A percentile compares a stretch with the other conserved stretches of the same genome.
Conservation (phyloP, 2,329 filamentous ascomycete species). For the Aspergillus jensenii region DNA sequence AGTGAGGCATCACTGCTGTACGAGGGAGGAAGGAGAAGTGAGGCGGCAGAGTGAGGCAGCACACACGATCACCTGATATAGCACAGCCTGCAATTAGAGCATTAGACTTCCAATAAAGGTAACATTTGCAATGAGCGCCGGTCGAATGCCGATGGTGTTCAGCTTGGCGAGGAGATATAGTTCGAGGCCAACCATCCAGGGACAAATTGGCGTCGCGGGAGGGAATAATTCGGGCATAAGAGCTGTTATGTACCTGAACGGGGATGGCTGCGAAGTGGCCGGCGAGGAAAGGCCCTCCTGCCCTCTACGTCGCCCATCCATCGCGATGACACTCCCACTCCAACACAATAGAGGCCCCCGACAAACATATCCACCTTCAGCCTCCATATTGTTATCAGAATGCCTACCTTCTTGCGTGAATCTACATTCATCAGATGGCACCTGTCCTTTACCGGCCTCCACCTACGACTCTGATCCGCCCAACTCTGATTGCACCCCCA, state of each 20-base stretch:
- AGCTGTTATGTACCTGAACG: neutral
- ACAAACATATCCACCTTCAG: neutral
- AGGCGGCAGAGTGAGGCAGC: neutral
- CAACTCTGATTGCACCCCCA: slow-evolving; percentile 24
- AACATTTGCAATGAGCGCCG: neutral
- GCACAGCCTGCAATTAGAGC: neutral
- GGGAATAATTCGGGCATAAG: neutral
- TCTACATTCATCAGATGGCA: slow-evolving; percentile 26
- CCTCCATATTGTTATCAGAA: slow-evolving; percentile 23
- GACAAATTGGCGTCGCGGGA: neutral
- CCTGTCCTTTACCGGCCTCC: slow-evolving; percentile 27
- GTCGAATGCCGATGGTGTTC: neutral
- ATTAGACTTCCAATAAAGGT: neutral
- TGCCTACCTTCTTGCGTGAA: slow-evolving; percentile 11
- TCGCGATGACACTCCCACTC: neutral
- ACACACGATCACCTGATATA: neutral
- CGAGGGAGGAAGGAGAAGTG: neutral
- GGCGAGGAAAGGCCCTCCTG: neutral
- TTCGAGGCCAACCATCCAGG: neutral
- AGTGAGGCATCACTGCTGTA: neutral
- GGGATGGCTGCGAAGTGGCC: neutral
- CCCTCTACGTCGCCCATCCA: neutral
- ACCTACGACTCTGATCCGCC: slow-evolving; percentile 26
- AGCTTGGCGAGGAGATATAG: neutral
- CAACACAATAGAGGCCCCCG: neutral